Conservation (phyloP, 441 rosid genomes). For the Croton setiger region DNA sequence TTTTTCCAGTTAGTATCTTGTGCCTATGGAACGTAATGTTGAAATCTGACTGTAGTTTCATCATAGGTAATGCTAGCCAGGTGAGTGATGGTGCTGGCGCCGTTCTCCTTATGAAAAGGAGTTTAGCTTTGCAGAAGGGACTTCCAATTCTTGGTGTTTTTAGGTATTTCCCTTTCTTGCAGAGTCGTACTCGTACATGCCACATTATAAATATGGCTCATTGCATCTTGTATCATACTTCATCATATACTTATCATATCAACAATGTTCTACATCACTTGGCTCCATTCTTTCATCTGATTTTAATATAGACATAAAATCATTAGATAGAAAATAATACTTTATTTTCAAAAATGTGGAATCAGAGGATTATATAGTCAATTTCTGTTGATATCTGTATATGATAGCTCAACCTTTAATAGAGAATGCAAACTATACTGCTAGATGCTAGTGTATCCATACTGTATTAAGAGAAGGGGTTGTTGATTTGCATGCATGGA, state of each 20-base stretch:
- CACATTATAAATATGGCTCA: too few relatives aligned
- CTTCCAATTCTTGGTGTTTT: constrained; percentile 90
- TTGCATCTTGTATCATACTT: not conserved
- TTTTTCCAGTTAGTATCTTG: not conserved
- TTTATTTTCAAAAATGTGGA: not conserved
- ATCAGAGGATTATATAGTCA: not conserved
- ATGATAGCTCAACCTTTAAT: not conserved
- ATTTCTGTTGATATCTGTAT: not conserved
- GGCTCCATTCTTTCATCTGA: not conserved
- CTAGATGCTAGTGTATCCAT: too few relatives aligned
- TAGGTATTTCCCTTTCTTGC: constrained; percentile 41
- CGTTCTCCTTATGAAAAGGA: constrained; percentile 90
- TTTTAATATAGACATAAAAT: not conserved
- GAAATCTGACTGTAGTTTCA: constrained; percentile 14
- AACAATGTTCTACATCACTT: not conserved
- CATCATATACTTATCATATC: not conserved
- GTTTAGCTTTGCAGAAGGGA: constrained; percentile 71
- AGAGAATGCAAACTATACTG: not conserved
- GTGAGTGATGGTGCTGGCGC: constrained; percentile 98
- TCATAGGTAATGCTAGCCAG: constrained; percentile 90
- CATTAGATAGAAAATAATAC: not conserved
- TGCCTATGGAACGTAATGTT: constrained; percentile 5
- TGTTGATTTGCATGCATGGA: not conserved
- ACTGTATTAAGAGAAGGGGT: not conserved
- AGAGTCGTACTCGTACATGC: not conserved